Conservation (phyloP, 768 basidiomycete genomes). For the Tubosaeta sp. region DNA sequence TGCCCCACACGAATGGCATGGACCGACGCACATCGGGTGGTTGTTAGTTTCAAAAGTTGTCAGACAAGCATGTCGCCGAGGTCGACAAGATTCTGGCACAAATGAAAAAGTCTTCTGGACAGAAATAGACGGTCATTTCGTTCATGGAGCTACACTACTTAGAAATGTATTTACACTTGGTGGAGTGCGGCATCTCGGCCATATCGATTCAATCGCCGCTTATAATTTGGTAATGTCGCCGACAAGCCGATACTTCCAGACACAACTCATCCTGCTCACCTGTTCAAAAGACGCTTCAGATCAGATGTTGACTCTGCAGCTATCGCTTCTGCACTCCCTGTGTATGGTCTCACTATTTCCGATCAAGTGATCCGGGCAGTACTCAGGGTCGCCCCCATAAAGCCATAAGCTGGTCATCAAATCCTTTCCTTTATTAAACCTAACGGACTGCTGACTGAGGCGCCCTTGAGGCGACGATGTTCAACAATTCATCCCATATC, state of each 20-base stretch:
- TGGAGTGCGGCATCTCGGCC: too few relatives aligned
- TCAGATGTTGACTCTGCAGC: too few relatives aligned
- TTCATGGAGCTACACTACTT: too few relatives aligned
- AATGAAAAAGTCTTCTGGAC: conserved; percentile 54
- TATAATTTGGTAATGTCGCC: too few relatives aligned
- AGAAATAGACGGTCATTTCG: conserved; percentile 23
- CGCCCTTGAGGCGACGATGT: conserved; percentile 1
- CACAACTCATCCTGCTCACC: too few relatives aligned
- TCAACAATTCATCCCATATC: conserved; percentile 14
- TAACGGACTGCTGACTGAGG: neutral
- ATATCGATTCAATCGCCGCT: too few relatives aligned
- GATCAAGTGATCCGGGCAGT: neutral
- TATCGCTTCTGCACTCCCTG: too few relatives aligned
- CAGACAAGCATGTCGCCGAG: conserved; percentile 57
- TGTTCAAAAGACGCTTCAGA: too few relatives aligned
- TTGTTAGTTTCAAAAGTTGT: conserved; percentile 68
- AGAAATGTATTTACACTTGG: too few relatives aligned
- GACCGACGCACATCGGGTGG: neutral
- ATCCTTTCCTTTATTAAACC: neutral
- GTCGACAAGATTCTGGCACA: conserved; percentile 62
- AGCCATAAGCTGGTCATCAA: neutral
- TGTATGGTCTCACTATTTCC: neutral
- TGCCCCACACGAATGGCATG: neutral
- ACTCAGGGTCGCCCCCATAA: neutral
- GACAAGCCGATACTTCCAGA: too few relatives aligned